Percentiles rank a stretch among this genome's conserved stretches.
Evolutionary conservation across 768 basidiomycete genomes (phyloP).

Genomic region (Suillus spraguei): DNA sequence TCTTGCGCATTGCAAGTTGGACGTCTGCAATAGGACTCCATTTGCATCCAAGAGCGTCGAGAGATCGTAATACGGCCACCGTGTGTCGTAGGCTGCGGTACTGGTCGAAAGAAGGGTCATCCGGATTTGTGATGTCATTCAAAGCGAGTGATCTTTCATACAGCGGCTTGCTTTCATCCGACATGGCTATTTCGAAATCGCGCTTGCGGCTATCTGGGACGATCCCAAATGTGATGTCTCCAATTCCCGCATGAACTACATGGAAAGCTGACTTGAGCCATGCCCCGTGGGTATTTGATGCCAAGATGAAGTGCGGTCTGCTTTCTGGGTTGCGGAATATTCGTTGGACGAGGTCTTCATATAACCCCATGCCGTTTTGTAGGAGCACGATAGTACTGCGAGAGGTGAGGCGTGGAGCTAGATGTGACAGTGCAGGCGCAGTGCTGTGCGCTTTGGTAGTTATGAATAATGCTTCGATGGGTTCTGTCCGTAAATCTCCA

Average conservation of each 20-base stretch:
- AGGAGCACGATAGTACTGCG: conserved; percentile 87
- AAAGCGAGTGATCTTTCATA: conserved; percentile 48
- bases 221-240: conserved; percentile 77
- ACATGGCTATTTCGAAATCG: conserved; percentile 61
- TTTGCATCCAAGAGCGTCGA: conserved; percentile 56
- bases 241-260: conserved; percentile 71
- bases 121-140: conserved; percentile 50
- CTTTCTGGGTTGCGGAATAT: conserved; percentile 72
- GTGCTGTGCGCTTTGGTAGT: conserved; percentile 79
- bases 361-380: conserved; percentile 93
- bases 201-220: conserved; percentile 66
- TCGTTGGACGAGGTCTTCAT: conserved; percentile 68
- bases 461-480: conserved; percentile 80
- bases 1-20: conserved; percentile 71
- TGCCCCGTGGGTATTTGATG: conserved; percentile 81
- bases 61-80: conserved; percentile 59
- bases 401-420: conserved; percentile 64
- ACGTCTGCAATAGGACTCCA: conserved; percentile 71
- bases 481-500: conserved; percentile 22
- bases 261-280: conserved; percentile 54
- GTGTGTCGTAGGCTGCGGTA: conserved; percentile 71
- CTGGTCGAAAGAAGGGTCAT: conserved; percentile 38
- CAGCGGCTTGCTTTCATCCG: conserved; percentile 34
- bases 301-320: conserved; percentile 86
- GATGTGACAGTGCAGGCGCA: conserved; percentile 51